Evolutionary conservation across 164 flowering plant species (phyloP), one percentile per base, ranked within the genome.

Genomic region (Malania oleifera): DNA sequence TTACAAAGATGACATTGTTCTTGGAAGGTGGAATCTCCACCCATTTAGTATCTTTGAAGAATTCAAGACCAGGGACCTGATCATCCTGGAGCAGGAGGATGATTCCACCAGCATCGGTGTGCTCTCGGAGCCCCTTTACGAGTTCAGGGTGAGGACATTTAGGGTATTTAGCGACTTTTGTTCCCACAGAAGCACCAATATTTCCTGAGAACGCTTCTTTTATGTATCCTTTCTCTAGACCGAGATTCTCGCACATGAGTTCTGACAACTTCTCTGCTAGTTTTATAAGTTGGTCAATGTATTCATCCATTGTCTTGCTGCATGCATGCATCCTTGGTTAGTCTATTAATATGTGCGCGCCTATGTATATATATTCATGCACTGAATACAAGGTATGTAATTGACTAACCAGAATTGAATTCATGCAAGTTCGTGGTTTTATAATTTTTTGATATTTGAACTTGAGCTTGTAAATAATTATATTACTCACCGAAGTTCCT

Each of bases 91-190:
- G 91, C 61, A 89, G 24, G 64, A 86, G 79, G 24, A 86, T 85
- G 66, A 87, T 75, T 23, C 95, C 95, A n/a, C 96, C 92, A 7
- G 88, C 90, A 67, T 83, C 95, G 2, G 92, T 85, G 75, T 89
- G 97, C 56, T 82, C 88, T 15, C 86, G 70, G 9, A 89, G 88
- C 24, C 96, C 96, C 56, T 75, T 77, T 7, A 89, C 83, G 24
- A 77, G 76, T 35, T 87, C 90, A 24, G 87, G 95, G 3, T 57
- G 56, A 41, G 85, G 82, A 57, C 91, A 85, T 27, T 73, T 38
- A 1, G 95, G 95, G 69, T 87, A 83, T 52, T 77, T 85, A 22
- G 86, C 90, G 31, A 85, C 84, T 70, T 87, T 87, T 17, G 97
- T 90, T 9, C 97, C 96, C 24, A 82, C 79, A 1, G 77, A 52